phyloP scores from a whole-genome alignment of 2,329 filamentous ascomycete genomes.

The Nemania serpens region DNA sequence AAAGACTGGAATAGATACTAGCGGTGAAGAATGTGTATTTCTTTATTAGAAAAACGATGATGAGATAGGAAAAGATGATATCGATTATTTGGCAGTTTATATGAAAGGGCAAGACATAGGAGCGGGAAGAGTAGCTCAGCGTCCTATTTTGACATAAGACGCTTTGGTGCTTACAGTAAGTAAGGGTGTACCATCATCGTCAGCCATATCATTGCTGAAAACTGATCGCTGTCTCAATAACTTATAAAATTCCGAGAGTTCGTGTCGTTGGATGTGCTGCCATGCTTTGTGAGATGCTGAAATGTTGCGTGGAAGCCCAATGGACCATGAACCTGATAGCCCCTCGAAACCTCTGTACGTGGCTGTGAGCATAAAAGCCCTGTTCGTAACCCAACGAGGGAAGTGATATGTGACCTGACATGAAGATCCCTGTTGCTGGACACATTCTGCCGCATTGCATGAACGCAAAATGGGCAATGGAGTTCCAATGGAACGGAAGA shows the following conservation, averaged over 20 bases:
- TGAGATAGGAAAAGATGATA: too few species aligned
- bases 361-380: background rate
- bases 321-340: background rate
- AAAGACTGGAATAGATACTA: too few species aligned
- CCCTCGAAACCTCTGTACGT: background rate
- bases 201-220: too few species aligned
- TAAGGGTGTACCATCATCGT: too few species aligned
- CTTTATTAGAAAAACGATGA: too few species aligned
- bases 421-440: background rate
- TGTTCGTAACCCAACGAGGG: background rate
- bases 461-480: slow-evolving; percentile 61
- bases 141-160: too few species aligned
- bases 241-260: background rate
- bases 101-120: too few species aligned
- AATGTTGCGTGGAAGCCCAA: background rate
- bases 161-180: too few species aligned
- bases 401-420: background rate
- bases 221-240: too few species aligned
- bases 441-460: slow-evolving; percentile 45
- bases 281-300: background rate
- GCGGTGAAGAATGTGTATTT: too few species aligned
- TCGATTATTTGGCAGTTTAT: too few species aligned
- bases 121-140: too few species aligned
- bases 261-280: background rate
- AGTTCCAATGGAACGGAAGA: slow-evolving; percentile 68